Base-by-base conservation (phyloP, 306 rosid species). In the Cicer judaicum region DNA sequence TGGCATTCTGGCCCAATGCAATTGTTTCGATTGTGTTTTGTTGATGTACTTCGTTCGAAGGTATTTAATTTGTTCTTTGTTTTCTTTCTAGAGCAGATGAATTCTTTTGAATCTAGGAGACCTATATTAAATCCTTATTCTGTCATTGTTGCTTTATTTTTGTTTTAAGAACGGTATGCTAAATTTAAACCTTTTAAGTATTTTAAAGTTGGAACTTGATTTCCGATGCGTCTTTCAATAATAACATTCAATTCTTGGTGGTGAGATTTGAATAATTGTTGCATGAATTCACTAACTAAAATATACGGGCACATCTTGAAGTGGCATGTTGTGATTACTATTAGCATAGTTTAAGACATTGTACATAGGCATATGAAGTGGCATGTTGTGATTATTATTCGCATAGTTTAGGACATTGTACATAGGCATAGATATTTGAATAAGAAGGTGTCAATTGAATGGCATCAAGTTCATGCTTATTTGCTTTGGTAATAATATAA, bases 1-100 rank as follows among this genome's bases (percentile, higher is more conserved):
- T 94, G 99, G 99, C 99, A 94, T 94, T 94, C 99, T 3, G 99
- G 99, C 73, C 99, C 99, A 47, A 94, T 94, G 99, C 99, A 94
- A 77, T 78, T 92, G 86, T 92, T 94, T 73, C 97, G 97, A 18
- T 52, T 92, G 86, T 91, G 96, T 74, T 94, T 94, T 72, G 29
- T 85, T 48, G 99, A 94, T 73, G n/a, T 94, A 75, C 88, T 94
- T 78, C 93, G 91, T 15, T 82, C 99, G 7, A 94, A 90, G 99
- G 99, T 94, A 90, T 68, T 69, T 16, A 68, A 57, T 80, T 62
- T 10, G 46, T 61, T 49, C 11, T 66, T 29, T 77, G 0, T 10
- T 63, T 42, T 8, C 65, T 24, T 73, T 74, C 53, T 49, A n/a
- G 53, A 60, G 61, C 12, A 43, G 7, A 48, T 71, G 42, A 72